Evolutionary conservation across 73 alveolate genomes (phyloP).

Genomic region (Uronychia binucleata): DNA sequence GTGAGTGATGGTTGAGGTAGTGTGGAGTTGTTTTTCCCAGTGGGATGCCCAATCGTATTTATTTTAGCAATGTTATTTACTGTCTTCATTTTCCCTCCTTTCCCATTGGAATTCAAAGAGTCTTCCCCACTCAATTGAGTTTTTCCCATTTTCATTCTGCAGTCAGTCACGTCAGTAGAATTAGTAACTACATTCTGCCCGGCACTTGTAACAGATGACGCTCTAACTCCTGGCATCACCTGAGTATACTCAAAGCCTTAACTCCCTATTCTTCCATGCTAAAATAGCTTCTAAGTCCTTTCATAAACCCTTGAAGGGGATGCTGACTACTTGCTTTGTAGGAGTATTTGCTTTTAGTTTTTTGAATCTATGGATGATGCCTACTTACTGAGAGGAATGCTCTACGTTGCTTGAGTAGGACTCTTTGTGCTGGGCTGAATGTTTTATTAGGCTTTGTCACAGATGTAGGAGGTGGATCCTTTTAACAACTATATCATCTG

Average conservation of each 20-base stretch:
- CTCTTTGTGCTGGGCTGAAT: too few species aligned
- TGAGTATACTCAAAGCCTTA: background rate
- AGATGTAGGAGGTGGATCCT: background rate
- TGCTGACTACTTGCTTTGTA: too few species aligned
- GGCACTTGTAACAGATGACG: background rate
- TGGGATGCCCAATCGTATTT: background rate
- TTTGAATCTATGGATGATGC: too few species aligned
- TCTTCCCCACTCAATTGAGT: background rate
- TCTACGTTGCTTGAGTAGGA: too few species aligned
- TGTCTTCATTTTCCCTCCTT: background rate
- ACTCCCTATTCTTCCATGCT: too few species aligned
- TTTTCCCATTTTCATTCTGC: background rate
- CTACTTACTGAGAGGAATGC: too few species aligned
- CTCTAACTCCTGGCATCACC: background rate
- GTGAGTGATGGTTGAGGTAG: too few species aligned
- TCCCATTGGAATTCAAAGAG: background rate
- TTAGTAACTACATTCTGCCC: background rate
- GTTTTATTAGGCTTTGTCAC: background rate
- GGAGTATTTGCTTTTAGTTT: too few species aligned
- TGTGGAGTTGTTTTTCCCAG: background rate
- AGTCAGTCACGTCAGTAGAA: background rate
- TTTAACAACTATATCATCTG: background rate
- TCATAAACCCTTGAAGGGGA: too few species aligned
- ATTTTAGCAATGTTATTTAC: background rate
- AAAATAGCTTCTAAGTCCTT: too few species aligned